A percentile compares a stretch with the other conserved stretches of the same genome.
Conservation (phyloP, 441 rosid genomes). For the Euphorbia schlechtendalii region DNA sequence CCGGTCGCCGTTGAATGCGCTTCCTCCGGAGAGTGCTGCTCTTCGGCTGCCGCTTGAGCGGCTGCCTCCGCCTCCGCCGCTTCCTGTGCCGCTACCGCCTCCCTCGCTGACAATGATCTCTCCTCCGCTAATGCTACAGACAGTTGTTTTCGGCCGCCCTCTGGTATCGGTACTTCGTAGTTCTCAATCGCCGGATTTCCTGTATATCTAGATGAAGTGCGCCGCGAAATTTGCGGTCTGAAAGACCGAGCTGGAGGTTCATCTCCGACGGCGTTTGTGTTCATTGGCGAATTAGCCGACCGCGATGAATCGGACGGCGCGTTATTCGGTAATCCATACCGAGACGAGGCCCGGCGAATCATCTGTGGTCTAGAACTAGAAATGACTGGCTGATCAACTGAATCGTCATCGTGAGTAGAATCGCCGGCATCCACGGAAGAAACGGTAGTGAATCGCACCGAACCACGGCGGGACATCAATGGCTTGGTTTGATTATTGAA, state of each 20-base stretch:
- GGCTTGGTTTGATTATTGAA: constrained; percentile 18
- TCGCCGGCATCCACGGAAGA: constrained; percentile 11
- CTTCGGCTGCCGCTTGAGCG: constrained; percentile 15
- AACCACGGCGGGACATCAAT: constrained; percentile 19
- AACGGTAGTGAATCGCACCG: constrained; percentile 23
- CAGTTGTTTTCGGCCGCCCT: constrained; percentile 27
- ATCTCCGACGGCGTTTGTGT: constrained; percentile 27
- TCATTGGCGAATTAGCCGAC: constrained; percentile 18
- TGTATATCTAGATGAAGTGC: constrained; percentile 24
- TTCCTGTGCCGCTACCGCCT: constrained; percentile 51
- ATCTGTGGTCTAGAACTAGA: constrained; percentile 34
- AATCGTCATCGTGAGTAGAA: constrained; percentile 11
- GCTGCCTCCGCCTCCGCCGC: constrained; percentile 22
- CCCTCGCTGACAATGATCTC: constrained; percentile 63
- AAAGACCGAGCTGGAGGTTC: constrained; percentile 34
- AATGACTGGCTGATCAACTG: constrained; percentile 23
- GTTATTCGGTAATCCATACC: constrained; percentile 24
- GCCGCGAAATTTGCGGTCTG: constrained; percentile 44
- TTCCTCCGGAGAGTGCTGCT: constrained; percentile 22
- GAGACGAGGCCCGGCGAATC: constrained; percentile 43
- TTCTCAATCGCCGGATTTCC: constrained; percentile 19
- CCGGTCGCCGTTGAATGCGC: constrained; percentile 9
- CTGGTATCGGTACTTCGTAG: constrained; percentile 25
- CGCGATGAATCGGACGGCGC: constrained; percentile 18
- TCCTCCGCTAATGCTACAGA: constrained; percentile 25